phyloP scores from a whole-genome alignment of 441 rosid genomes.

The Monsonia emarginata region DNA sequence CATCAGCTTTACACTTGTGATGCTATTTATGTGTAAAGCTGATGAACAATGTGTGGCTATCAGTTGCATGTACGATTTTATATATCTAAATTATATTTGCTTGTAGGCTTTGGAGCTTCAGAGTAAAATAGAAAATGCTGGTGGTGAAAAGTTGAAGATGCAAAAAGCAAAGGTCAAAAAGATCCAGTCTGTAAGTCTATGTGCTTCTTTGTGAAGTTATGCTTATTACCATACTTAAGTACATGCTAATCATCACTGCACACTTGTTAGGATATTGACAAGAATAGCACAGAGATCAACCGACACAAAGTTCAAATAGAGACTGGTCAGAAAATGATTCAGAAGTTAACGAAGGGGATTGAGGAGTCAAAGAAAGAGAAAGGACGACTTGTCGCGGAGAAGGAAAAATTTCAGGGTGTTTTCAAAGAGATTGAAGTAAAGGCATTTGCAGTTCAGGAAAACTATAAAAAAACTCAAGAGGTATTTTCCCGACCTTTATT shows the following conservation, averaged over 20 bases:
- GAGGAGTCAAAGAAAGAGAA: constrained; percentile 73
- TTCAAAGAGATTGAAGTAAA: constrained; percentile 69
- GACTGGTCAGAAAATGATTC: constrained; percentile 72
- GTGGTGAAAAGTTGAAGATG: constrained; percentile 64
- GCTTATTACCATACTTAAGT: constrained; percentile 9
- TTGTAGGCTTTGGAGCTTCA: constrained; percentile 69
- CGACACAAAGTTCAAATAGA: constrained; percentile 83
- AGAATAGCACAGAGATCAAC: constrained; percentile 69
- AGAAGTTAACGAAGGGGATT: constrained; percentile 74
- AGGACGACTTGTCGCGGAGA: constrained; percentile 56
- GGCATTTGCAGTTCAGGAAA: constrained; percentile 80
- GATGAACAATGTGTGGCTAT: neutral
- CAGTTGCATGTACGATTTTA: neutral
- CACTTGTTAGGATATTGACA: constrained; percentile 64
- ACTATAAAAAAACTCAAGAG: constrained; percentile 60
- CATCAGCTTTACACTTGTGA: too few relatives aligned
- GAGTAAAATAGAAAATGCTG: constrained; percentile 77
- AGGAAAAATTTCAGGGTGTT: constrained; percentile 44
- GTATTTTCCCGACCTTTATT: constrained; percentile 19
- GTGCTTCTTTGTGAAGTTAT: constrained; percentile 7
- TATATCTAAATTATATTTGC: constrained; percentile 13
- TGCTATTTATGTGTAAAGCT: constrained; percentile 3
- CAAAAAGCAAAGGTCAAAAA: constrained; percentile 73
- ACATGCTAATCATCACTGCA: constrained; percentile 18
- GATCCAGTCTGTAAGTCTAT: constrained; percentile 71